Conservation (phyloP, 305 asterid species). For the Petunia hybrid region DNA sequence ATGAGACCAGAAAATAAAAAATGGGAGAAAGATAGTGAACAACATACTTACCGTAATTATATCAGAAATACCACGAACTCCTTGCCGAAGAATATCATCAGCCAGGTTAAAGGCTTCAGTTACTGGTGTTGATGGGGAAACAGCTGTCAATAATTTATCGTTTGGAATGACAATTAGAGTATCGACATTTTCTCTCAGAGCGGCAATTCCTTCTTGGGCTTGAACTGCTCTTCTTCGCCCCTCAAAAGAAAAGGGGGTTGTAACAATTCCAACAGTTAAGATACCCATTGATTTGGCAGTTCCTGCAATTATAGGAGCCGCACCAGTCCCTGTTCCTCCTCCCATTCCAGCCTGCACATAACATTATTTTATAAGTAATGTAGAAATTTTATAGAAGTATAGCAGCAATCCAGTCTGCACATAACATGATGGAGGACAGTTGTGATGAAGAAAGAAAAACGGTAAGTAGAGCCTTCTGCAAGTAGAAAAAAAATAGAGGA, state of each 20-base stretch:
- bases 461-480: background rate
- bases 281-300: slow-evolving; percentile 94
- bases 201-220: slow-evolving; percentile 99
- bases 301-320: slow-evolving; percentile 95
- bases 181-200: slow-evolving; percentile 94
- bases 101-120: slow-evolving; percentile 99
- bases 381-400: background rate
- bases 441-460: slow-evolving; percentile 28
- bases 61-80: slow-evolving; percentile 99
- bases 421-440: slow-evolving; percentile 27
- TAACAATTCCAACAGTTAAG: slow-evolving; percentile 96
- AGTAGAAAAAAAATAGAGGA: background rate
- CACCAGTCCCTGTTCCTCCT: slow-evolving; percentile 99
- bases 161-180: slow-evolving; percentile 96
- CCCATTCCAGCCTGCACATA: slow-evolving; percentile 97
- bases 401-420: slow-evolving; percentile 86
- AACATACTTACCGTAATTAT: slow-evolving; percentile 76
- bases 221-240: slow-evolving; percentile 97
- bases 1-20: background rate
- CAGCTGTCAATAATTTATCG: slow-evolving; percentile 91
- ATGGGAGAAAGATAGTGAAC: slow-evolving; percentile 7
- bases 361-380: slow-evolving; percentile 9
- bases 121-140: slow-evolving; percentile 94
- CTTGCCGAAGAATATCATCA: slow-evolving; percentile 98
- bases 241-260: slow-evolving; percentile 97